Evolutionary conservation across 2,329 filamentous ascomycete species (phyloP), one percentile per base, ranked within the genome.

Genomic region (Aspergillus niger): DNA sequence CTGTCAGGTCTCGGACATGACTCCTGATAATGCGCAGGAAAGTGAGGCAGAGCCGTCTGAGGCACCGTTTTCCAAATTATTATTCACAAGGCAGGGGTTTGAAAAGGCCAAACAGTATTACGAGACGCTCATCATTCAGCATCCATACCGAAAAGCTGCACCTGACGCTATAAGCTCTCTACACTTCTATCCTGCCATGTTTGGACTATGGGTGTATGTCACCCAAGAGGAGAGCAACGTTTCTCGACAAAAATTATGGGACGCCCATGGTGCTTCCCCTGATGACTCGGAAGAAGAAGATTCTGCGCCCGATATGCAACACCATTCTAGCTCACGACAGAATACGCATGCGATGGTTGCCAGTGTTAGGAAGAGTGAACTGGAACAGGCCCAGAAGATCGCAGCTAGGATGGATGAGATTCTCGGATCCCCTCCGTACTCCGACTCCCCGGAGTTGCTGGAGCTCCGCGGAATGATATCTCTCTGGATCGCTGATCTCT

Each of bases 171-270:
- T 88, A 44, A 89, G 86, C 65, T 87, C 91, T 10, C 72, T 90
- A 39, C 87, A 91, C 62, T 96, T 97, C 73, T 93, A 92, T 77
- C 88, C 91, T 13, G 89, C 90, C 13, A 85, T 96, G 78, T 88
- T 94, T 67, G 87, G 87, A 52, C 85, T 92, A 49, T 94, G 95
- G 85, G 84, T 97, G 55, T 93, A 91, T 72, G 86, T 90, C 63
- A 81, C 88, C 1, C 85, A 91, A 69, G 81, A 85, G 50, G 87
- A 87, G 78, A 84, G 84, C 69, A 77, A 74, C 57, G 70, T 72
- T 54, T 82, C 76, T 10, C 69, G 84, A 39, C 73, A 79, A 57
- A 72, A 70, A 10, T 65, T 82, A 10, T 66, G 73, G 55, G 44
- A 72, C 57, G 55, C 61, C 24, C 63, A 66, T 15, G 69, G 70